Evolutionary conservation across 2,329 filamentous ascomycete genomes (phyloP), one percentile per base, ranked within the genome.

Genomic region (Hymenoscyphus fraxineus): DNA sequence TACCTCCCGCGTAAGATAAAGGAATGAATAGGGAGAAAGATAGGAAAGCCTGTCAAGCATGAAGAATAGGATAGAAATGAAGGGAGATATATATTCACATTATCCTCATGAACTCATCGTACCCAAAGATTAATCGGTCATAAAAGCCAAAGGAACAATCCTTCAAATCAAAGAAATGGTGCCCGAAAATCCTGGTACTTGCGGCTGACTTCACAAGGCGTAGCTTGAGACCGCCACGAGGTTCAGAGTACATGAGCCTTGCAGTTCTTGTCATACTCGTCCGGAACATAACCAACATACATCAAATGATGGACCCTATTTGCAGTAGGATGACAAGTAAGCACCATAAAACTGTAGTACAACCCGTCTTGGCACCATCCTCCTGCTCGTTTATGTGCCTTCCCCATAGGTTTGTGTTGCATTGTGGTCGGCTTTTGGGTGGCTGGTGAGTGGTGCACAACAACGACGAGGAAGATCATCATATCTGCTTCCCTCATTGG

Each of bases 211-310:
- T 47, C n/a, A 47, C 9, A 47, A 47, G 44, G 44, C 44, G 44
- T 22, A 19, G n/a, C 55, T 35, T 58, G 31, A 58, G 55, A 58
- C 55, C 55, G 31, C 55, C 10, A 38, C 55, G 31, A 58, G 55
- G 15, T n/a, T 47, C 12, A 22, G 19, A 47, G 10, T 47, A 47
- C 44, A 47, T 47, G 41, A 47, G 44, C 44, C 44, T 47, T 47
- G 44, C n/a, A 47, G 44, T 19, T 22, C n/a, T 10, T 47, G n/a
- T 7, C 16, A 6, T 19, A 47, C n/a, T 2, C 9, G 13, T 19
- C 16, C 19, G 44, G 44, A 19, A 47, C n/a, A 47, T 19, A 10
- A 47, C 44, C 44, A 47, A 19, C 44, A 19, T 6, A 19, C n/a
- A 19, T 7, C 5, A 47, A 22, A 47, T 47, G 22, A 47, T 47